A percentile compares a stretch with the other conserved stretches of the same genome.
Conservation (phyloP, 1,284 basidiomycete species). For the Naganishia albida region DNA sequence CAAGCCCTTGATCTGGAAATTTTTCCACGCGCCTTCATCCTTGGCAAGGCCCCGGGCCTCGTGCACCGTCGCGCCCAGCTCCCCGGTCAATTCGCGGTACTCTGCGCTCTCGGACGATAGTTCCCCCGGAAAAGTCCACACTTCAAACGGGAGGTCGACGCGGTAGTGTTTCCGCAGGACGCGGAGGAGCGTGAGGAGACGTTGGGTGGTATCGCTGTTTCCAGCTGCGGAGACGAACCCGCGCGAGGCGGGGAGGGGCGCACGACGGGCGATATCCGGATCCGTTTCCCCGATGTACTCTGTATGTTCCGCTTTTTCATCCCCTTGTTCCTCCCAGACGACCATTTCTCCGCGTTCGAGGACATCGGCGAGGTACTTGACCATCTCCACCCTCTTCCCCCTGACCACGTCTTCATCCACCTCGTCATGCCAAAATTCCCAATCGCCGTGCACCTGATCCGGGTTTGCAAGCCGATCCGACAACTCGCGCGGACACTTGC, state of each 20-base stretch:
- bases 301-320: not conserved
- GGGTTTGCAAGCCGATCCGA: conserved; percentile 50
- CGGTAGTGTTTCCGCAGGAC: conserved; percentile 49
- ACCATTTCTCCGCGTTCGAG: conserved; percentile 43
- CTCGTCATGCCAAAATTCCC: conserved; percentile 47
- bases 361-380: conserved; percentile 44
- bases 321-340: conserved; percentile 15
- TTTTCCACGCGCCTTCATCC: conserved; percentile 48
- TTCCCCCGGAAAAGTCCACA: conserved; percentile 54
- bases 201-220: conserved; percentile 55
- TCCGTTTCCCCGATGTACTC: conserved; percentile 9
- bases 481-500: conserved; percentile 43
- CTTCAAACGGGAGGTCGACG: conserved; percentile 53
- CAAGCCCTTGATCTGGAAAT: conserved; percentile 57
- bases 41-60: conserved; percentile 42
- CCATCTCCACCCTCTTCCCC: conserved; percentile 45
- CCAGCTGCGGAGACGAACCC: conserved; percentile 56
- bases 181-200: conserved; percentile 50
- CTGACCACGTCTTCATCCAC: conserved; percentile 44
- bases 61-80: conserved; percentile 48
- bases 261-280: conserved; percentile 18
- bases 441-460: conserved; percentile 50
- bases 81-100: conserved; percentile 38
- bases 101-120: not conserved
- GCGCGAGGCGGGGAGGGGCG: conserved; percentile 28